Base-by-base conservation (phyloP, 2,329 filamentous ascomycete genomes). In the Ramularia endophylla region DNA sequence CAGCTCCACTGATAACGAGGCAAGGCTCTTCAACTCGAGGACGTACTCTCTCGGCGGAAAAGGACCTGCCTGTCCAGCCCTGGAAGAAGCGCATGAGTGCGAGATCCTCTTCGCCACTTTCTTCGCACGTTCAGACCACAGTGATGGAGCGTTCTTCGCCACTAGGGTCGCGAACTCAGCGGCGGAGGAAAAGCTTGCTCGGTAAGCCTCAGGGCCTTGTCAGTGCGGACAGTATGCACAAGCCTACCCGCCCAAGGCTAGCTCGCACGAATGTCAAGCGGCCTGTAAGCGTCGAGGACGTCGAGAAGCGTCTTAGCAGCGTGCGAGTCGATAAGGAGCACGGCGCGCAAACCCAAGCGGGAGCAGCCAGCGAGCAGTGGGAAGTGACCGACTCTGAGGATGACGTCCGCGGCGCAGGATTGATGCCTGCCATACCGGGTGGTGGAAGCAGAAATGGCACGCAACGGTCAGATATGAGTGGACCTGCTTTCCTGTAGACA, bases 191-290 rank as follows among this genome's bases (percentile, higher is more conserved):
- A 27, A 50, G 51, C 19, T 38, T 50, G 3, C 41, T 59, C 15
- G 54, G 47, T 34, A 54, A 58, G 27, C 56, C 57, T 1, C 41
- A 57, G 16, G 48, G 47, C 35, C 44, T 59, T 2, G 46, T 57
- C 16, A 53, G 52, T 19, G 54, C 52, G 0, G 59, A 61, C 30
- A 61, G 57, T 36, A 43, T 61, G 43, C 56, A 46, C 31, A 51
- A 47, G 34, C 42, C 39, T n/a, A 17, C 32, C 34, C 35, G 44
- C 20, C 52, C 51, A 15, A 35, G 52, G 6, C 36, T 55, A 8
- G 47, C 46, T 13, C 44, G 49, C 8, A 49, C 51, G 3, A 50
- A 43, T 13, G 49, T 48, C 16, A 47, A 44, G 30, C 44, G 51
- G 13, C 56, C 49, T 5, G 41, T 57, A 12, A 54, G 53, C 33